phyloP scores from a whole-genome alignment of 441 rosid genomes.

The Eutrema salsugineum region DNA sequence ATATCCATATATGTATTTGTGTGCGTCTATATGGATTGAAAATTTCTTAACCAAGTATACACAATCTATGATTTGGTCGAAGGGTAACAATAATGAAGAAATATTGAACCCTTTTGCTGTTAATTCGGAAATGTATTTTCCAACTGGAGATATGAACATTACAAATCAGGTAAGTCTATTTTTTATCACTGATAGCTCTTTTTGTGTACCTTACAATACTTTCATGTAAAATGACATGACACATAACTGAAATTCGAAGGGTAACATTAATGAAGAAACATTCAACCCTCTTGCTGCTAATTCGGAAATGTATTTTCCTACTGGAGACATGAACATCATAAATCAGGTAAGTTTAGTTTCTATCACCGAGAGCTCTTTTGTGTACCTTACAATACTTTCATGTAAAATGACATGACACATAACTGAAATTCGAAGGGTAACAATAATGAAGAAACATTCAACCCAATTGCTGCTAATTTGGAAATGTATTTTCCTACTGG shows the following conservation, averaged over 20 bases:
- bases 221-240: neutral
- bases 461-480: neutral
- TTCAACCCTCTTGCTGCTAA: too few species aligned
- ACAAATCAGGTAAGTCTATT: conserved; percentile 2
- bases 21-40: neutral
- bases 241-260: neutral
- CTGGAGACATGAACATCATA: too few species aligned
- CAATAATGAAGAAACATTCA: neutral
- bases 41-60: neutral
- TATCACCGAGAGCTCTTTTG: too few species aligned
- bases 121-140: neutral
- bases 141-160: neutral
- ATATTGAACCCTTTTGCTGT: neutral
- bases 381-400: too few species aligned
- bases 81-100: neutral
- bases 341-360: too few species aligned
- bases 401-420: neutral
- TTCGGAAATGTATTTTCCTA: too few species aligned
- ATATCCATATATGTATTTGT: neutral
- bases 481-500: neutral
- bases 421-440: neutral
- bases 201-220: neutral
- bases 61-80: neutral
- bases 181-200: neutral
- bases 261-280: too few species aligned